Base-by-base conservation (phyloP, 305 asterid species). In the Fraxinus angustifolia region DNA sequence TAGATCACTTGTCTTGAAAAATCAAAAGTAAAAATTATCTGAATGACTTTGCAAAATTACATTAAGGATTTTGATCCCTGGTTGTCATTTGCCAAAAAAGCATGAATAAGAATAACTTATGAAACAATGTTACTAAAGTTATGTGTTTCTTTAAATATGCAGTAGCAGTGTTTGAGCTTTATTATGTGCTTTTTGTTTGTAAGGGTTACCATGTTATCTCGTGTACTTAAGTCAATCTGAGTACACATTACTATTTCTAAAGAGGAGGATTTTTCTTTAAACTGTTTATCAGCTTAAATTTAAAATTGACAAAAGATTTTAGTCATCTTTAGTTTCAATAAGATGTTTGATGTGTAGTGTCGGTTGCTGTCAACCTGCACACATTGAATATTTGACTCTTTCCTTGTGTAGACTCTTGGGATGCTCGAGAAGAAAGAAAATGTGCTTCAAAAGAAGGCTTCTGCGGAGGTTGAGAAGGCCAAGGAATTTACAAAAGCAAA, bases 381-480 rank as follows among this genome's bases (percentile, higher is more conserved):
- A 10, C n/a, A 23, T 62, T 3, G 72, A 26, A 21, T 62, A 62
- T 23, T 21, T 62, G 34, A 62, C 26, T 60, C 33, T 62, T 62
- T 62, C 34, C 33, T 53, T 60, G 30, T 53, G 42, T 81, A 85
- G 87, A 85, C 87, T 34, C 85, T 82, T 83, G 84, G 81, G 72
- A 86, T 86, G 88, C 79, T 86, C 38, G 88, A 86, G 82, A 86
- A 83, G 72, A 86, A 83, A 45, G 88, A 86, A 80, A 83, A 83
- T 19, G 87, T 86, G 81, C 82, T 86, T 23, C 73, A 65, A 77
- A 86, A 83, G 81, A 86, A 86, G 84, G 85, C 81, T 75, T 76
- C 81, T 75, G 87, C 68, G 12, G 87, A 86, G 78, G 85, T 86
- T 58, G 87, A 78, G 65, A 86, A 81, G 58, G 88, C 87, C 3